Evolutionary conservation across 2,329 filamentous ascomycete genomes (phyloP), one percentile per base, ranked within the genome.

Genomic region (Nakataea oryzae): DNA sequence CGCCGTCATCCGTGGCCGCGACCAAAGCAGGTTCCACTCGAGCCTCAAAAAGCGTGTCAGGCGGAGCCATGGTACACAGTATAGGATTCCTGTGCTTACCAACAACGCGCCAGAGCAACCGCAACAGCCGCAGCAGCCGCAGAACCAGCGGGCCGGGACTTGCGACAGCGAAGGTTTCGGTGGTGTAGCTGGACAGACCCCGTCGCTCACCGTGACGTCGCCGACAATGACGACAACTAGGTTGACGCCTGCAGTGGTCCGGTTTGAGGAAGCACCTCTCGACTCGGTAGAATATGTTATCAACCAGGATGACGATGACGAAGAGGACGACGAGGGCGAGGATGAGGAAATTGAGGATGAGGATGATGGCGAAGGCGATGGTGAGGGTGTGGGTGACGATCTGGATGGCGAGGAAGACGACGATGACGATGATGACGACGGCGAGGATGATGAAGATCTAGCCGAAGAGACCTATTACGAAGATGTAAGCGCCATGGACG

Each of bases 81-180:
- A 66, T 34, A 64, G 66, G 54, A 61, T 68, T 32, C 64, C 66
- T 26, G 59, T 67, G 6, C 57, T 63, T 24, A 54, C 41, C 21
- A 50, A 50, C 21, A 50, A 21, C 41, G 41, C 17, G 41, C 41
- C 21, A 21, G 11, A 26, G 58, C 6, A 24, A 9, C 34, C 27
- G 21, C 41, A 50, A 27, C 32, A 30, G 7, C 2, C 13, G 47
- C 34, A 28, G 14, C 32, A 28, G n/a, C 27, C 26, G 61, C 12
- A 30, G 50, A 8, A 56, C 29, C n/a, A 47, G 29, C 12, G n/a
- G 32, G 24, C n/a, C 12, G 17, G 26, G 14, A 17, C 4, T 6
- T 28, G 8, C 12, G 29, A 21, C 56, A 6, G 27, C 24, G 32
- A 17, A 50, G 17, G 13, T 58, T 3, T 50, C 30, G 13, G n/a